Base-by-base conservation (phyloP, 306 rosid species). In the Cucumis hystrix region DNA sequence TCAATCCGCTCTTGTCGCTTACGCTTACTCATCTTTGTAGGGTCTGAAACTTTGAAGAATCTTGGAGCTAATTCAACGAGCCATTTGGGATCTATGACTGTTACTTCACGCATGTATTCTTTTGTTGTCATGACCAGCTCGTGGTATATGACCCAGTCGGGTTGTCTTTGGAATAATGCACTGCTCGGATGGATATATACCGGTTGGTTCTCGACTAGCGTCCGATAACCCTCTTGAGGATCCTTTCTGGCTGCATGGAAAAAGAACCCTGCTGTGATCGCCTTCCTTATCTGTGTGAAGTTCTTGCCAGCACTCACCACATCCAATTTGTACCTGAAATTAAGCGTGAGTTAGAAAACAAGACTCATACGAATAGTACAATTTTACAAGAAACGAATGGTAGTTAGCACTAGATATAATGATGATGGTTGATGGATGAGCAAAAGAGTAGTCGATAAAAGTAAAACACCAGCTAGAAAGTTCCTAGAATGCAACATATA, bases 71-170 rank as follows among this genome's bases (percentile, higher is more conserved):
- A 77, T 81, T 91, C 98, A 54, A 89, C 89, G n/a, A 93, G 96
- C 97, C 98, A 93, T 80, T 89, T 91, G 52, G 93, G 97, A 16
- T 91, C 96, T 58, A 93, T 77, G 56, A 87, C 92, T 3, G 96
- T 91, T 80, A 91, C 92, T 84, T 89, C 96, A 1, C 92, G 91
- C 96, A 91, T 93, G 75, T 93, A 93, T 80, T 93, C 97, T 71
- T 93, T 89, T 15, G 93, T 87, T 57, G 98, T 90, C 98, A 93
- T 91, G 78, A 93, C 97, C 41, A 91, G 91, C 83, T 93, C 98
- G 81, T 93, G 94, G 91, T 91, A 89, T 80, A 89, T 93, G 77
- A 91, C 93, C 98, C 96, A 93, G 76, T 88, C 96, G 21, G 97
- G 98, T 45, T 93, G 98, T 75, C 97, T 86, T 81, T 87, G 93